These are phyloP conservation scores for Diplocarpon rosae DNA, from an alignment of 2,329 filamentous ascomycete genomes.

Conservation along the genomic window DNA sequence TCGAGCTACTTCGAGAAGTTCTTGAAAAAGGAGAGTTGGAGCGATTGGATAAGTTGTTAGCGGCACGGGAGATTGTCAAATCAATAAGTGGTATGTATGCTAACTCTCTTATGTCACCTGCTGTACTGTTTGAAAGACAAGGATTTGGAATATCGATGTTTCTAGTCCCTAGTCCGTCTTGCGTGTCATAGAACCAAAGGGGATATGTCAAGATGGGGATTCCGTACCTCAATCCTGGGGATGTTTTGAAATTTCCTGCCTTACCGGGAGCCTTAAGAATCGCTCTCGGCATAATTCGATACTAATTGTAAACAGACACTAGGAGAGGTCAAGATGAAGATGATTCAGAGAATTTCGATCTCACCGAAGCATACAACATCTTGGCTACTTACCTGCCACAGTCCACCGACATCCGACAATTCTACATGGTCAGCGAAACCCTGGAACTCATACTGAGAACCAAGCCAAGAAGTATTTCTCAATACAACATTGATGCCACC, in stretches of 20 bases:
- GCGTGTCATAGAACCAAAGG: neutral
- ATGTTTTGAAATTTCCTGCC: too few species aligned
- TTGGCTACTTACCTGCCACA: slow-evolving; percentile 19
- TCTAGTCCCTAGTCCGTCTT: too few species aligned
- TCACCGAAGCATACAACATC: slow-evolving; percentile 20
- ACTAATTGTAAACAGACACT: slow-evolving; percentile 13
- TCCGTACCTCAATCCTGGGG: too few species aligned
- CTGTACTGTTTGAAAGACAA: too few species aligned
- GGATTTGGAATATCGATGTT: too few species aligned
- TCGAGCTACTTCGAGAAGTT: slow-evolving; percentile 16
- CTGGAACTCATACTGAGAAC: slow-evolving; percentile 25
- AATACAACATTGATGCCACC: slow-evolving; percentile 27
- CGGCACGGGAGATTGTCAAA: slow-evolving; percentile 17
- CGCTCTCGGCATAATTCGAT: neutral
- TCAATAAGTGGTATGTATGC: slow-evolving; percentile 20
- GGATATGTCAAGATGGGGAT: neutral
- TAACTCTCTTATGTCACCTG: neutral
- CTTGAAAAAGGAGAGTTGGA: slow-evolving; percentile 9
- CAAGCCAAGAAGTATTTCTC: slow-evolving; percentile 25
- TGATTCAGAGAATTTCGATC: slow-evolving; percentile 11
- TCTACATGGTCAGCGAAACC: slow-evolving; percentile 24
- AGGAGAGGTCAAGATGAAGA: slow-evolving; percentile 9
- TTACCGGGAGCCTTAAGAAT: too few species aligned
- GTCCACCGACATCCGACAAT: slow-evolving; percentile 18
- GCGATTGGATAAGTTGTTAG: slow-evolving; percentile 21